Evolutionary conservation across 495 filamentous ascomycete genomes (phyloP), one percentile per base, ranked within the genome.

Genomic region (Alectoria sarmentosa): DNA sequence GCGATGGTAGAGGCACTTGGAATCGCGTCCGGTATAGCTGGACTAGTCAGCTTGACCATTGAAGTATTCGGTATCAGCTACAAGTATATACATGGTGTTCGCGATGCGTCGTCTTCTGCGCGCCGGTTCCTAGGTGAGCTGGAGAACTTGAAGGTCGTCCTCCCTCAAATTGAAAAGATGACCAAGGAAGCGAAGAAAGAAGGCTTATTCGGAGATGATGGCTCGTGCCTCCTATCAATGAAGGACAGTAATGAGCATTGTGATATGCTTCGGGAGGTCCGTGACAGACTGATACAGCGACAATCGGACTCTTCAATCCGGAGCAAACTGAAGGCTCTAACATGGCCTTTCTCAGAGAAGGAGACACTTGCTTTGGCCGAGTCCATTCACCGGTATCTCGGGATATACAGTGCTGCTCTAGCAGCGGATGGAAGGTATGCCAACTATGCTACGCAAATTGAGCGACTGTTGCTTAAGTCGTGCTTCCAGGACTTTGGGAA

Each of bases 301-400:
- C 28, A 34, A 2, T 4, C 34, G 13, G 26, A 28, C 52, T 46
- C 44, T 10, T 63, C 61, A 11, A 21, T 56, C 10, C 30, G 48
- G 26, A 19, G 42, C 2, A 55, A 32, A 21, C 4, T 55, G 13
- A 63, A 63, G 61, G 34, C 61, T 55, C 52, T 55, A 9, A 63
- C 30, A 13, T 63, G 48, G 61, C 61, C 61, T 39, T 63, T 63
- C 61, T 55, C 61, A 5, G 44, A 63, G 17, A 49, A 54, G 15
- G 52, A 55, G 14, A 55, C 61, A 1, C 21, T 23, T 19, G 48
- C 14, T 63, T 13, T 63, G 48, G 32, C 38, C 32, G 61, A 63
- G n/a, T 26, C 61, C 4, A n/a, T 63, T 2, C 48, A 63, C 42
- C 46, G 48, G 37, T 36, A 63, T 54, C 44, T 63, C 21, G 34